Evolutionary conservation across 768 basidiomycete genomes (phyloP).

Genomic region (Psilocybe cyanescens): DNA sequence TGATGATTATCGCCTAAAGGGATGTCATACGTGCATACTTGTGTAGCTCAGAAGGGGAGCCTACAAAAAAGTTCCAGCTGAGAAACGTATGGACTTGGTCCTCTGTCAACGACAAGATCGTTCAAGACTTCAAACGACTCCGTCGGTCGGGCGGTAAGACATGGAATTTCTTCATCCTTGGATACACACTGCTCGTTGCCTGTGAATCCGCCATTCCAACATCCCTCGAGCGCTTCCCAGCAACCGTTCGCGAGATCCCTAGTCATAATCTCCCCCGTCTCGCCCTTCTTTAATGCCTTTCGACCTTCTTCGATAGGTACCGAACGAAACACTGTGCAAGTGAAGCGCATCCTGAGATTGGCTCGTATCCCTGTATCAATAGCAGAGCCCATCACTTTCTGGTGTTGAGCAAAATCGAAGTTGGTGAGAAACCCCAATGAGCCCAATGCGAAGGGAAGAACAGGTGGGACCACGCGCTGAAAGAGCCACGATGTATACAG

Average conservation of each 20-base stretch:
- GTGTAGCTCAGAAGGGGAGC: conserved; percentile 27
- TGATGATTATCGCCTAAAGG: conserved; percentile 90
- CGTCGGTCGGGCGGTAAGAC: conserved; percentile 91
- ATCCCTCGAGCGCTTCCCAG: conserved; percentile 93
- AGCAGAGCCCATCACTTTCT: conserved; percentile 81
- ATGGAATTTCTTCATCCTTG: conserved; percentile 98
- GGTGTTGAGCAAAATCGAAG: conserved; percentile 90
- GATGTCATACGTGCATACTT: conserved; percentile 10
- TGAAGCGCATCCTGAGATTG: conserved; percentile 98
- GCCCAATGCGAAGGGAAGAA: conserved; percentile 95
- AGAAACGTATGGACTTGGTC: conserved; percentile 97
- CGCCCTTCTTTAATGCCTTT: conserved; percentile 89
- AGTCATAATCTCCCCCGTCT: conserved; percentile 98
- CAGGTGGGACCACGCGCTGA: conserved; percentile 97
- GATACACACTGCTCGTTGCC: conserved; percentile 47
- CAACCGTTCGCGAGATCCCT: conserved; percentile 86
- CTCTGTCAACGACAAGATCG: conserved; percentile 96
- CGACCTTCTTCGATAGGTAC: conserved; percentile 74
- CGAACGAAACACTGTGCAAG: conserved; percentile 96
- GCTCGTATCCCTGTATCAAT: conserved; percentile 95
- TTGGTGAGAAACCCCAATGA: conserved; percentile 98
- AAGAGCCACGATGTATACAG: conserved; percentile 99
- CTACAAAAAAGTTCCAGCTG: conserved; percentile 94
- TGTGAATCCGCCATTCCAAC: conserved; percentile 33
- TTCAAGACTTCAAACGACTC: conserved; percentile 97